Conservation (phyloP, 495 filamentous ascomycete genomes). For the Penicillium daleae region DNA sequence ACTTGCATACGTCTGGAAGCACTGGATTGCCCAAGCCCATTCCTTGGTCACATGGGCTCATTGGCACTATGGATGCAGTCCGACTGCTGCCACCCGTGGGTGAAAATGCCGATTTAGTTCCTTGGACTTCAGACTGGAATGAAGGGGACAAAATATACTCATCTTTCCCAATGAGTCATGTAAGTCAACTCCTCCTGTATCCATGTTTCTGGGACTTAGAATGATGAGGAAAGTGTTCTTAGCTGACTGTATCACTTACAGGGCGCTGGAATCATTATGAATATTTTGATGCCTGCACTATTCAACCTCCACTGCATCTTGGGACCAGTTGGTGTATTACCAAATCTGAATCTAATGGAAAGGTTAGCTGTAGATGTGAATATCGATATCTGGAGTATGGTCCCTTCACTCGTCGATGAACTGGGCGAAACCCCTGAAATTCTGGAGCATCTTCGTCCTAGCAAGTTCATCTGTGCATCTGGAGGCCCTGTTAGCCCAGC, state of each 20-base stretch:
- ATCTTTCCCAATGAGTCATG: slow-evolving; percentile 11
- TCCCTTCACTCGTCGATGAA: too few relatives aligned
- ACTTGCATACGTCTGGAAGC: slow-evolving; percentile 13
- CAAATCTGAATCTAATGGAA: too few relatives aligned
- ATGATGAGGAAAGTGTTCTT: slow-evolving; percentile 3
- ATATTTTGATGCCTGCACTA: slow-evolving; percentile 13
- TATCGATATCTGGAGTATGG: too few relatives aligned
- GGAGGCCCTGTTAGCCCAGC: too few relatives aligned
- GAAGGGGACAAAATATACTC: slow-evolving; percentile 12
- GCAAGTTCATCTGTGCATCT: too few relatives aligned
- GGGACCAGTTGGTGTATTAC: too few relatives aligned
- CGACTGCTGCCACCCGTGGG: slow-evolving; percentile 4
- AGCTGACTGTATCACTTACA: background rate
- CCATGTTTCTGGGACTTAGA: background rate
- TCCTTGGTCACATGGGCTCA: slow-evolving; percentile 10
- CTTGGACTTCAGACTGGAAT: slow-evolving; percentile 14
- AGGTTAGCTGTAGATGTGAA: too few relatives aligned
- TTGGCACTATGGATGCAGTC: slow-evolving; percentile 8
- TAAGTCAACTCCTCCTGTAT: slow-evolving; percentile 6
- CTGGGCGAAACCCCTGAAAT: too few relatives aligned
- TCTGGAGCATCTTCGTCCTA: too few relatives aligned
- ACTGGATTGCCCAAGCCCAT: slow-evolving; percentile 10
- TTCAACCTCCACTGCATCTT: slow-evolving; percentile 8
- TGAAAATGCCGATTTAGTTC: slow-evolving; percentile 10
- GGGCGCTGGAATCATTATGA: slow-evolving; percentile 12